Percentiles rank a stretch among this genome's conserved stretches.
These are phyloP conservation scores for Colletotrichum sp. DNA, from an alignment of 2,329 filamentous ascomycete species.

Conservation along the genomic window DNA sequence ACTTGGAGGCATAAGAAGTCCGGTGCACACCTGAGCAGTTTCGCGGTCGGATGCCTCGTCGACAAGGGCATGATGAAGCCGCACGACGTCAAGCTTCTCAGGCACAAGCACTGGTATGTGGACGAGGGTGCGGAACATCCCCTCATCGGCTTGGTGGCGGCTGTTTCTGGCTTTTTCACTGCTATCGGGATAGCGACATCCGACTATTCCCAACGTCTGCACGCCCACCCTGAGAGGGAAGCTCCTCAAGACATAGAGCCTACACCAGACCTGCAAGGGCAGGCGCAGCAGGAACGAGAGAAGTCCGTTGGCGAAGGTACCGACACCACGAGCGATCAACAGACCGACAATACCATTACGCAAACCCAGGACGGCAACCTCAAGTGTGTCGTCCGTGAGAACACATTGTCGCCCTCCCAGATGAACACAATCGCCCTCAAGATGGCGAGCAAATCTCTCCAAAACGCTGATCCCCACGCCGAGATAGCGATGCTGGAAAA, in stretches of 20 bases:
- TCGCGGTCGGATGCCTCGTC: constrained; percentile 64
- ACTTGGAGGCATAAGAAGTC: constrained; percentile 67
- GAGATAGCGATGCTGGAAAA: background rate
- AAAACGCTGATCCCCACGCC: constrained; percentile 56
- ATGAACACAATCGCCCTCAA: constrained; percentile 33
- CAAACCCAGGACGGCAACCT: background rate
- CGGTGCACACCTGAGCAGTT: constrained; percentile 62
- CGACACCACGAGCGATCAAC: background rate
- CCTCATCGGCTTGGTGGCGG: constrained; percentile 67
- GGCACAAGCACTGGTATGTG: constrained; percentile 61
- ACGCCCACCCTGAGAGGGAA: background rate
- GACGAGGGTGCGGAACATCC: constrained; percentile 70
- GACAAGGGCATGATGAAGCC: constrained; percentile 60
- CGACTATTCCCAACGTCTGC: constrained; percentile 23
- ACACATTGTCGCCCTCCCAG: constrained; percentile 25
- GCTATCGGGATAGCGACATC: constrained; percentile 62
- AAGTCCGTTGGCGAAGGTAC: background rate
- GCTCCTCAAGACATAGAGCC: background rate
- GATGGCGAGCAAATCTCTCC: constrained; percentile 35
- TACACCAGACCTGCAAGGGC: background rate
- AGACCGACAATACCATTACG: background rate
- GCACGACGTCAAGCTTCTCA: constrained; percentile 58
- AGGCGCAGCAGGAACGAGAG: background rate
- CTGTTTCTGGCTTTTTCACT: constrained; percentile 69
- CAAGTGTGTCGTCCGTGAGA: background rate